phyloP scores from a whole-genome alignment of 164 flowering plant species.

The Sextonia rubra region DNA sequence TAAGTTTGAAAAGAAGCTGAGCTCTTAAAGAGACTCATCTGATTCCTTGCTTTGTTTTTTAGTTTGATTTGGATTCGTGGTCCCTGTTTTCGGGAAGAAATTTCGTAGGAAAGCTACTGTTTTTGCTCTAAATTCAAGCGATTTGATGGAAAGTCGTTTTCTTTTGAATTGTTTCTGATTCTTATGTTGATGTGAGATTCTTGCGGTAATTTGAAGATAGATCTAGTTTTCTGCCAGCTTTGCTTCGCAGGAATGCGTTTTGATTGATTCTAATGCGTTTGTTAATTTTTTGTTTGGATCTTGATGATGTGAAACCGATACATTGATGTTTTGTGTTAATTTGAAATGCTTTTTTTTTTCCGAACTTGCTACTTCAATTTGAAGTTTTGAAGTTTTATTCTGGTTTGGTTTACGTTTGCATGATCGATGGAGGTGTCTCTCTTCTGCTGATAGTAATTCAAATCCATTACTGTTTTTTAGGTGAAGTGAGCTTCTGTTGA shows the following conservation, averaged over 20 bases:
- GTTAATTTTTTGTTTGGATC: too few relatives aligned
- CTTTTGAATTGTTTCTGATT: background rate
- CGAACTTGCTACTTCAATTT: too few relatives aligned
- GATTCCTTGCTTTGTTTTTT: background rate
- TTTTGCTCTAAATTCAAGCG: background rate
- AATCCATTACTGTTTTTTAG: constrained; percentile 13
- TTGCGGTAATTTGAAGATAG: background rate
- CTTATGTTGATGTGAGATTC: background rate
- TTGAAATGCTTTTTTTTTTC: too few relatives aligned
- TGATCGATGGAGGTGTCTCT: background rate
- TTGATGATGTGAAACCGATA: too few relatives aligned
- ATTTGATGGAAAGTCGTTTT: background rate
- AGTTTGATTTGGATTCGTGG: background rate
- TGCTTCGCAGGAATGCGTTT: too few relatives aligned
- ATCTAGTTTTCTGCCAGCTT: background rate
- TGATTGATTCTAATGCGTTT: too few relatives aligned
- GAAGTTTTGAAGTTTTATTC: too few relatives aligned
- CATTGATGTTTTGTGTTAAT: too few relatives aligned
- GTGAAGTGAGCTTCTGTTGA: constrained; percentile 21
- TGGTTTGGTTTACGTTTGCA: too few relatives aligned
- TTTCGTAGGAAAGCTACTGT: background rate
- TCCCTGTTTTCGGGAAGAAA: background rate
- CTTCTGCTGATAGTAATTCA: background rate
- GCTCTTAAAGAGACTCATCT: background rate
- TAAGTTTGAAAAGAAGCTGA: background rate